phyloP scores from a whole-genome alignment of 202 grass and related monocot species.

The Panicum virgatum region DNA sequence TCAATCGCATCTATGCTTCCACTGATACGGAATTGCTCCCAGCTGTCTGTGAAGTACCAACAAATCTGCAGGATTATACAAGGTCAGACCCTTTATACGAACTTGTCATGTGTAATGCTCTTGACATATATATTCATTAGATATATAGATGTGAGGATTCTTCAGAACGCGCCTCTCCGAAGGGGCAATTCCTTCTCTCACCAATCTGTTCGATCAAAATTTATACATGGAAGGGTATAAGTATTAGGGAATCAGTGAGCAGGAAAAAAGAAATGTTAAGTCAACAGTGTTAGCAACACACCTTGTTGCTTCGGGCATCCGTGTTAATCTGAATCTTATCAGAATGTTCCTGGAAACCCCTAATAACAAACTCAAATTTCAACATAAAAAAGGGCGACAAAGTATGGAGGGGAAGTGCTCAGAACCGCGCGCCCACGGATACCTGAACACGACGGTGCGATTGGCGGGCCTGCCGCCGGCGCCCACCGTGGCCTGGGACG shows the following conservation, averaged over 20 bases:
- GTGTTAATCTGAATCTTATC: constrained; percentile 94
- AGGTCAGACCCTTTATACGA: not conserved
- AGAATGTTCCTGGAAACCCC: constrained; percentile 72
- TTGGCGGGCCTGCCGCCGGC: constrained; percentile 65
- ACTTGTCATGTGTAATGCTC: too few species aligned
- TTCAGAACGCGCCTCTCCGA: constrained; percentile 60
- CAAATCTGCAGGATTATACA: constrained; percentile 64
- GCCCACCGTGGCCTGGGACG: constrained; percentile 68
- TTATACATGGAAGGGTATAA: not conserved
- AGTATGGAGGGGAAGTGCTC: not conserved
- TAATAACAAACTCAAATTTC: constrained; percentile 15
- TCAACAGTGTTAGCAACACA: not conserved
- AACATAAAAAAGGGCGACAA: not conserved
- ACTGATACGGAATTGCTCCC: constrained; percentile 87
- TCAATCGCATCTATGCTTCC: constrained; percentile 77
- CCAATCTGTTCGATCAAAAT: constrained; percentile 45
- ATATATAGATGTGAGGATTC: not conserved
- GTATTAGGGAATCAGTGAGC: not conserved
- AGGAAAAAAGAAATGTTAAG: not conserved
- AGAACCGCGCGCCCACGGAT: not conserved
- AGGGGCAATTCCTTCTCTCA: constrained; percentile 65
- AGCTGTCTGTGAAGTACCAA: constrained; percentile 94
- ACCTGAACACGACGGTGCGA: constrained; percentile 96
- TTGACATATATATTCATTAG: not conserved
- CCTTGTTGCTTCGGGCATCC: constrained; percentile 72